A percentile compares a stretch with the other conserved stretches of the same genome.
Evolutionary conservation across 2,329 filamentous ascomycete genomes (phyloP).

Genomic region (Penicillium sp.): DNA sequence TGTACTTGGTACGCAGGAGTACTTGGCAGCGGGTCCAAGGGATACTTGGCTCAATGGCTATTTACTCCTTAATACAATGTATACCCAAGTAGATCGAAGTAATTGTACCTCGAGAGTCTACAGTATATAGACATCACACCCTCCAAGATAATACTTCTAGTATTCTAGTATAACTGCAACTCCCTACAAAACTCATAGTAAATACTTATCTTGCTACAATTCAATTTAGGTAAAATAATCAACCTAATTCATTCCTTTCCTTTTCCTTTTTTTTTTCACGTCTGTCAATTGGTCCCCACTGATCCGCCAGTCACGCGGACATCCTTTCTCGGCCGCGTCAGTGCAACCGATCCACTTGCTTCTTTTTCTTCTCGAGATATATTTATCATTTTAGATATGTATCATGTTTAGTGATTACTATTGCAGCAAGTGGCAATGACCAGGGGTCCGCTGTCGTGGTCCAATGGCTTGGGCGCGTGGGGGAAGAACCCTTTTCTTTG

Average conservation of each 20-base stretch:
- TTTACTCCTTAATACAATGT: background rate
- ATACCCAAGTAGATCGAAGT: background rate
- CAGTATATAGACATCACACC: background rate
- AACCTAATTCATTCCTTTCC: background rate
- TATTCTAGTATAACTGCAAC: too few species aligned
- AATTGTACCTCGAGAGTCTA: too few species aligned
- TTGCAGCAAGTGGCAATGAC: conserved; percentile 7
- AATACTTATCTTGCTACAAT: too few species aligned
- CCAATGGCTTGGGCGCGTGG: conserved; percentile 14
- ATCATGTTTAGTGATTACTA: background rate
- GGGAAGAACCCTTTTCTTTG: background rate
- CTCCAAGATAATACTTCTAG: background rate
- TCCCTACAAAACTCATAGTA: too few species aligned
- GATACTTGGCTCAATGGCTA: background rate
- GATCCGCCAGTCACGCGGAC: conserved; percentile 35
- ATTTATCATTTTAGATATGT: background rate
- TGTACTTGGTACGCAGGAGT: background rate
- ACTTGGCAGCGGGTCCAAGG: conserved; percentile 1
- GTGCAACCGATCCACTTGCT: conserved; percentile 23
- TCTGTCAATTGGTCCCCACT: conserved; percentile 20
- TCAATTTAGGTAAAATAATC: too few species aligned
- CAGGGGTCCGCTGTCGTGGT: conserved; percentile 18
- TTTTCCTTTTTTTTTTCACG: background rate
- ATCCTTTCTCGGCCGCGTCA: conserved; percentile 18
- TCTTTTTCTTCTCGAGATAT: conserved; percentile 20